Evolutionary conservation across 1,284 basidiomycete genomes (phyloP).

Genomic region (Meira miltonrushii): DNA sequence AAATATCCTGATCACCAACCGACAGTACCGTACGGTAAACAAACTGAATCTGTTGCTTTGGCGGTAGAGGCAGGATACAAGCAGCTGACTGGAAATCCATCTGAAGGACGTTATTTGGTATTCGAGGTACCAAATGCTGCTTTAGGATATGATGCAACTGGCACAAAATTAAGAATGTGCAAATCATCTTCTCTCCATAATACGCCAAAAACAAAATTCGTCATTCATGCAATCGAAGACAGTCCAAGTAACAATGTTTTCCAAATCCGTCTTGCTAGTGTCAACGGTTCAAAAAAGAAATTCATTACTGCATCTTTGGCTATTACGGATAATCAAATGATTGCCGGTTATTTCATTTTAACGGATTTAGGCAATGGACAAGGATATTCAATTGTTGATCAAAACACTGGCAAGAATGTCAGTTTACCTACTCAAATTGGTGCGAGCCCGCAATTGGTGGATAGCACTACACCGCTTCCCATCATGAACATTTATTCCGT

Average conservation of each 20-base stretch:
- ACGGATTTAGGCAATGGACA: conserved; percentile 17
- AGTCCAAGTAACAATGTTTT: conserved; percentile 14
- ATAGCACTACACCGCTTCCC: too few species aligned
- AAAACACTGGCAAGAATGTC: too few species aligned
- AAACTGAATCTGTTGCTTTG: conserved; percentile 15
- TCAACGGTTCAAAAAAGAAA: not conserved
- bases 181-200: conserved; percentile 5
- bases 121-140: conserved; percentile 27
- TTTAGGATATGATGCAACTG: conserved; percentile 9
- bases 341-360: conserved; percentile 16
- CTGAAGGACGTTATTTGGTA: conserved; percentile 36
- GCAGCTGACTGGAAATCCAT: conserved; percentile 27
- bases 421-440: too few species aligned
- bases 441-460: too few species aligned
- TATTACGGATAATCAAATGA: conserved; percentile 3
- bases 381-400: conserved; percentile 15
- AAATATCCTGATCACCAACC: conserved; percentile 18
- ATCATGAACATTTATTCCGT: too few species aligned
- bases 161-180: conserved; percentile 4
- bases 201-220: conserved; percentile 12
- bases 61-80: conserved; percentile 33
- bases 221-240: conserved; percentile 11
- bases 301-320: conserved; percentile 14
- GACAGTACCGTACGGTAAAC: conserved; percentile 15
- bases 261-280: conserved; percentile 14